Conservation (phyloP, 306 rosid genomes). For the Rubus parviflorus region DNA sequence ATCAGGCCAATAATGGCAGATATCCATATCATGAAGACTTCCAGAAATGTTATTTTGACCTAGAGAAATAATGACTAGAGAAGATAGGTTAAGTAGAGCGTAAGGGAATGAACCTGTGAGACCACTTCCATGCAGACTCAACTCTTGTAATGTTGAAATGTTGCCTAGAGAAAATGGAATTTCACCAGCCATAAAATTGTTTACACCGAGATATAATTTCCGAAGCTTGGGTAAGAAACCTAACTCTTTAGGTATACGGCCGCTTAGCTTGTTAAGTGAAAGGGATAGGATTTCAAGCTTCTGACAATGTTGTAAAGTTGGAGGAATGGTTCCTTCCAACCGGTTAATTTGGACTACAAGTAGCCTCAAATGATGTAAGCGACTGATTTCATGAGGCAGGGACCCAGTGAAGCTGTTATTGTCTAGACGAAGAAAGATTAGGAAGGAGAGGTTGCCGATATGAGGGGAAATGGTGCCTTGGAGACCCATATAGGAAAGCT, state of each 20-base stretch:
- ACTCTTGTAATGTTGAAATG: neutral
- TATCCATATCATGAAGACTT: neutral
- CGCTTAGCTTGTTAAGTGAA: neutral
- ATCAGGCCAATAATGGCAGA: neutral
- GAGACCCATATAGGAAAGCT: neutral
- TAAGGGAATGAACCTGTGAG: slow-evolving; percentile 1
- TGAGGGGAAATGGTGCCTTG: neutral
- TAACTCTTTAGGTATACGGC: neutral
- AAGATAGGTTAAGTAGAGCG: neutral
- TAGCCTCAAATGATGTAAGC: neutral
- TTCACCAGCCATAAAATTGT: neutral
- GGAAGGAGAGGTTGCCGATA: slow-evolving; percentile 19
- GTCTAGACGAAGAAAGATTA: neutral
- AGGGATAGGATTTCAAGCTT: neutral
- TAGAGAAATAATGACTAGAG: neutral
- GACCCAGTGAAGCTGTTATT: slow-evolving; percentile 1
- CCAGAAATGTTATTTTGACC: slow-evolving; percentile 2
- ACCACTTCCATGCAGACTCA: neutral
- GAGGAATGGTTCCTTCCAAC: slow-evolving; percentile 12
- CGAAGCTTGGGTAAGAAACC: neutral
- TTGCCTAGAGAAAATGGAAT: neutral
- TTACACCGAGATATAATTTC: neutral
- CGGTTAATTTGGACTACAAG: neutral
- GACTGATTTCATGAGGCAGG: neutral
- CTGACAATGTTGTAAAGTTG: neutral